Conservation (phyloP, 108 stramenopile species). For the Skeletonema costatum region DNA sequence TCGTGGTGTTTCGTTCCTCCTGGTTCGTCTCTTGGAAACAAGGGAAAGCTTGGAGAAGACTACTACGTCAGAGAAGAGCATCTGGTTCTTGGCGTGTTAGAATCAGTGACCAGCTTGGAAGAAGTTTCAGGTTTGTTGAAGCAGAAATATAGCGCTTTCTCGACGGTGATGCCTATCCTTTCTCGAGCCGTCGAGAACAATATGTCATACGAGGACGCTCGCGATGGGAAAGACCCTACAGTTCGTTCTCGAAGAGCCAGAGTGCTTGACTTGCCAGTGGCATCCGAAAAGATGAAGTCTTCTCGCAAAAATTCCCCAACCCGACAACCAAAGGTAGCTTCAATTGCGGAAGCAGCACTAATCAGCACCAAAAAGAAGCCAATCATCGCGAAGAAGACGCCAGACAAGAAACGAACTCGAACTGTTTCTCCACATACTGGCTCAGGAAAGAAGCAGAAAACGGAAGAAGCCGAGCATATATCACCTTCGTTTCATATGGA, state of each 20-base stretch:
- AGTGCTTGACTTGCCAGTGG: background rate
- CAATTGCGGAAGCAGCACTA: background rate
- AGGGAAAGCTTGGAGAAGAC: slow-evolving; percentile 29
- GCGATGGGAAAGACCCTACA: slow-evolving; percentile 20
- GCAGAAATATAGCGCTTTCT: background rate
- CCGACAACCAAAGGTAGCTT: background rate
- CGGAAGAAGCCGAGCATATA: background rate
- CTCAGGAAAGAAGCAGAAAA: slow-evolving; percentile 1
- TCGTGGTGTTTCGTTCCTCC: slow-evolving; percentile 48
- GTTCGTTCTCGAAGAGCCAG: slow-evolving; percentile 9
- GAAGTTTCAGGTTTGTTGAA: slow-evolving; percentile 12
- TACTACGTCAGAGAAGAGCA: slow-evolving; percentile 37
- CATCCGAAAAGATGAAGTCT: background rate
- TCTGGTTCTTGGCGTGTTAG: slow-evolving; percentile 27
- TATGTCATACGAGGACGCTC: slow-evolving; percentile 29
- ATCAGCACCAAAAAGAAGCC: background rate
- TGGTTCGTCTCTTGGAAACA: slow-evolving; percentile 13
- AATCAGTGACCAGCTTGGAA: slow-evolving; percentile 13
- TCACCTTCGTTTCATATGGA: slow-evolving; percentile 30
- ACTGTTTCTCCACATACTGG: slow-evolving; percentile 6
- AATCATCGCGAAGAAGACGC: background rate
- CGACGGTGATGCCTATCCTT: slow-evolving; percentile 15
- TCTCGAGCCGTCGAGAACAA: slow-evolving; percentile 36
- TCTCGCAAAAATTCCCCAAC: background rate
- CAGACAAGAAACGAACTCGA: background rate